phyloP scores from a whole-genome alignment of 129 eudicot genomes.

The Deinandra increscens region DNA sequence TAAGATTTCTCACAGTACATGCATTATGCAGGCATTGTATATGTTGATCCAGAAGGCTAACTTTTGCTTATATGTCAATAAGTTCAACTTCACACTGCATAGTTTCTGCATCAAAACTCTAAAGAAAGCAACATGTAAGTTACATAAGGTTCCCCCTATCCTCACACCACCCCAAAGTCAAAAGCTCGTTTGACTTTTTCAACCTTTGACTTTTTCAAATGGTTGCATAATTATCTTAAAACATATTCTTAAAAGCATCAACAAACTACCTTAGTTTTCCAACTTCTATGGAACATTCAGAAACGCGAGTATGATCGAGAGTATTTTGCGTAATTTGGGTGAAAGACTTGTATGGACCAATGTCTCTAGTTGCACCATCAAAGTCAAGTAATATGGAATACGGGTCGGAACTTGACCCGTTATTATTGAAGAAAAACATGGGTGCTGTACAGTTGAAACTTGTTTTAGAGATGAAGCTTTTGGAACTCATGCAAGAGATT shows the following conservation, averaged over 20 bases:
- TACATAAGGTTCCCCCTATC: background rate
- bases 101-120: slow-evolving; percentile 78
- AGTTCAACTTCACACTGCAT: slow-evolving; percentile 53
- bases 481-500: slow-evolving; percentile 57
- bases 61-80: slow-evolving; percentile 78
- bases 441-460: slow-evolving; percentile 58
- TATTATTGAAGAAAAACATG: slow-evolving; percentile 33
- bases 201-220: too few relatives aligned
- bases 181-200: too few relatives aligned
- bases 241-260: background rate
- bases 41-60: slow-evolving; percentile 96
- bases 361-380: slow-evolving; percentile 52
- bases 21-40: slow-evolving; percentile 93
- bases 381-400: slow-evolving; percentile 51
- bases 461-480: slow-evolving; percentile 63
- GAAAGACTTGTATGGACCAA: slow-evolving; percentile 76
- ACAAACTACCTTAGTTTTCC: slow-evolving; percentile 63
- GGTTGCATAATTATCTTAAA: background rate
- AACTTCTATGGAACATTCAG: slow-evolving; percentile 55
- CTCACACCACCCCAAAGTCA: too few relatives aligned
- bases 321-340: slow-evolving; percentile 70
- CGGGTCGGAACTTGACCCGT: slow-evolving; percentile 48
- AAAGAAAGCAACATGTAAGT: slow-evolving; percentile 16
- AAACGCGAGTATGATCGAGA: slow-evolving; percentile 45
- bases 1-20: slow-evolving; percentile 72